phyloP scores from a whole-genome alignment of 176 grass and related monocot genomes.

The Ensete ventricosum region DNA sequence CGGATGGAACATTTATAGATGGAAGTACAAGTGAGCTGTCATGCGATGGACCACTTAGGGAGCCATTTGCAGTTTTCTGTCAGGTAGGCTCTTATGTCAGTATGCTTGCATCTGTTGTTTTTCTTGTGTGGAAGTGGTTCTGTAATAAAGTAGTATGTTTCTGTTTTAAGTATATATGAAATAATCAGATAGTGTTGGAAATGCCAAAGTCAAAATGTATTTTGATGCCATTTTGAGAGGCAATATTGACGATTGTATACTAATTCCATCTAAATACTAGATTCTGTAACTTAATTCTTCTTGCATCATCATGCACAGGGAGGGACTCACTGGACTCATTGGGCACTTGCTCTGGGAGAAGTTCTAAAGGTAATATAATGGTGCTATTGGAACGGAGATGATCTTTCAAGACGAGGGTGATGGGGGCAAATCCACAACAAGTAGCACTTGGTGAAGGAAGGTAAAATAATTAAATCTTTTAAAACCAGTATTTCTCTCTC shows the following conservation, averaged over 20 bases:
- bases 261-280: neutral
- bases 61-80: slow-evolving; percentile 89
- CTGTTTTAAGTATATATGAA: neutral
- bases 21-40: slow-evolving; percentile 93
- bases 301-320: slow-evolving; percentile 33
- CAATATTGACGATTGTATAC: neutral
- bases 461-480: too few species aligned
- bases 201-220: neutral
- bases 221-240: neutral
- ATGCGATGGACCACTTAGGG: slow-evolving; percentile 86
- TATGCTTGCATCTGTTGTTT: neutral
- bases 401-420: too few species aligned
- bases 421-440: too few species aligned
- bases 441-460: too few species aligned
- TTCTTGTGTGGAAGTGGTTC: neutral
- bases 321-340: slow-evolving; percentile 98
- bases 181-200: neutral
- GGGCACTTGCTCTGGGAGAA: slow-evolving; percentile 77
- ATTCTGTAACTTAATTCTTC: neutral
- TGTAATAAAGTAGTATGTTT: too few species aligned
- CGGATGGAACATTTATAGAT: slow-evolving; percentile 88
- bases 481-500: too few species aligned
- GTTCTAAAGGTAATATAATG: slow-evolving; percentile 51
- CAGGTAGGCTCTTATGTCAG: slow-evolving; percentile 33
- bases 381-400: too few species aligned